Base-by-base conservation (phyloP, 208 protist species). In the Leishmania turanica region DNA sequence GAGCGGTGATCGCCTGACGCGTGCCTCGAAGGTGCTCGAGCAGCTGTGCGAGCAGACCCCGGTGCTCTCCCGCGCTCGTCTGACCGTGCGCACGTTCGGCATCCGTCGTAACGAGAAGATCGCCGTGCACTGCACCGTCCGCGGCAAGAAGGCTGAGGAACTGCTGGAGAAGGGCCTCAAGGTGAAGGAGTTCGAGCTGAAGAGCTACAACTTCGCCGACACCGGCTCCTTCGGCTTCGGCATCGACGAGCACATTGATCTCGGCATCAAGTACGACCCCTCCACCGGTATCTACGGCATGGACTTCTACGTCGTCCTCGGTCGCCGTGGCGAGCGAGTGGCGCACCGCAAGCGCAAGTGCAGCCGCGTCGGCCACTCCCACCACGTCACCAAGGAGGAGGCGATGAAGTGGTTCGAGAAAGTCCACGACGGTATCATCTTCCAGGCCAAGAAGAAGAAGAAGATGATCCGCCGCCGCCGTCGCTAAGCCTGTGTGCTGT, bases 191-290 rank as follows among this genome's bases (percentile, higher is more conserved):
- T 99, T 99, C 87, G 99, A 99, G 93, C 95, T 99, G 77, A 92
- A 96, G 90, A 88, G 88, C 75, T 94, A 92, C 83, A 99, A 99
- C 93, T 99, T 99, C 95, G 97, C 95, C 78, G 81, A 93, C 77
- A 99, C 89, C 62, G 99, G 99, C 86, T 99, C 98, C 98, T 99
- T 99, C 86, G 99, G 99, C 84, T 99, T 99, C 88, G 99, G 99
- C 95, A 99, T 99, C 90, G 91, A 98, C 82, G 99, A 99, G 96
- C 99, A 99, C 98, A 99, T 99, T 84, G 99, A 99, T 97, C 98
- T 99, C 68, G 99, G 99, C 83, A 98, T 99, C 92, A 99, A 99
- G 96, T 99, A 99, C 96, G 99, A 99, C 89, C 99, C 99, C 84
- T 94, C 90, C 80, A 99, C 98, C 58, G 99, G 99, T 95, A 99